phyloP scores from a whole-genome alignment of 148 eudicot species.

The Fagopyrum homotropicum region DNA sequence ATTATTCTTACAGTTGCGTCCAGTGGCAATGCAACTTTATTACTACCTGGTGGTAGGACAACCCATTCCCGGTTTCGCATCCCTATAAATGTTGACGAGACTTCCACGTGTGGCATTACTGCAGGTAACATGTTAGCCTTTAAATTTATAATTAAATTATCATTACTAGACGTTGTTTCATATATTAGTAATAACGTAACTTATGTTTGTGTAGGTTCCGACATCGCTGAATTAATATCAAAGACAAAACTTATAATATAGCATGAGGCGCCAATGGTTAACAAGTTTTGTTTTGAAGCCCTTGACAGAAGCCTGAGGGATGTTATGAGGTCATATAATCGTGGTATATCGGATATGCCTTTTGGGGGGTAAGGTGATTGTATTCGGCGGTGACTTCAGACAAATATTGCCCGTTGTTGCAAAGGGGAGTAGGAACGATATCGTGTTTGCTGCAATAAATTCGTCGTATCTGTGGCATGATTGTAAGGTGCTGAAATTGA shows the following conservation, averaged over 20 bases:
- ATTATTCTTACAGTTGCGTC: constrained; percentile 22
- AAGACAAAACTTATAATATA: constrained; percentile 15
- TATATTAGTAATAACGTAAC: too few relatives aligned
- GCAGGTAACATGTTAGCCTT: not conserved
- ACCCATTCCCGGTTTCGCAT: constrained; percentile 25
- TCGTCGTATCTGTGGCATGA: not conserved
- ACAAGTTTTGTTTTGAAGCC: too few relatives aligned
- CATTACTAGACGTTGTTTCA: too few relatives aligned
- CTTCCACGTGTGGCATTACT: constrained; percentile 11
- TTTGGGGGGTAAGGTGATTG: too few relatives aligned
- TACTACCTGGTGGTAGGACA: not conserved
- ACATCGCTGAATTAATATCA: not conserved
- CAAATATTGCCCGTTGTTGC: too few relatives aligned
- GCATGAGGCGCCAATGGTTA: constrained; percentile 25
- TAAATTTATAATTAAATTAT: too few relatives aligned
- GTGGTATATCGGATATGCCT: too few relatives aligned
- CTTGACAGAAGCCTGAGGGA: too few relatives aligned
- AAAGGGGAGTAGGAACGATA: too few relatives aligned
- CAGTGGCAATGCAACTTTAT: constrained; percentile 19
- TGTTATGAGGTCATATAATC: too few relatives aligned
- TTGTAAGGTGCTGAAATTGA: not conserved
- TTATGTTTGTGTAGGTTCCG: not conserved
- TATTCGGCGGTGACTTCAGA: too few relatives aligned
- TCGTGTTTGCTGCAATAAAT: too few relatives aligned
- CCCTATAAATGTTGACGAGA: constrained; percentile 6